Evolutionary conservation across 192 early-diverging fungal genomes (phyloP).

Genomic region (Backusella circina): DNA sequence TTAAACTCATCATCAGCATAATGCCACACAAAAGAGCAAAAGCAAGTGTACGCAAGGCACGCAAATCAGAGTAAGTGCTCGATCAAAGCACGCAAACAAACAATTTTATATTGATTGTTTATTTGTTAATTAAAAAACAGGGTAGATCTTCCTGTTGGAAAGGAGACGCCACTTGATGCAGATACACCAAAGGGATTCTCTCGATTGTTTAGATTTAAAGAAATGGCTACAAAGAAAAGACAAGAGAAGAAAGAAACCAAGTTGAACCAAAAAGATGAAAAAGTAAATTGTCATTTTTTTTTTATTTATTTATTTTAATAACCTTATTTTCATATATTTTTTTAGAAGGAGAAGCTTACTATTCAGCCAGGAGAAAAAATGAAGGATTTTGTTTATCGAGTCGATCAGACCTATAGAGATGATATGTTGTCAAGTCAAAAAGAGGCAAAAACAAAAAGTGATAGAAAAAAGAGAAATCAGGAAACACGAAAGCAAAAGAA

Average conservation of each 20-base stretch:
- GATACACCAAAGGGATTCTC: slow-evolving; percentile 43
- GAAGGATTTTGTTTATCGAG: slow-evolving; percentile 42
- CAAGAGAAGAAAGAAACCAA: slow-evolving; percentile 12
- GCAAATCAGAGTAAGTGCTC: slow-evolving; percentile 13
- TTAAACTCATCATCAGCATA: neutral
- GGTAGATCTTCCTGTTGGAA: slow-evolving; percentile 36
- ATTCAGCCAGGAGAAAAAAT: slow-evolving; percentile 41
- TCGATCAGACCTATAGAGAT: slow-evolving; percentile 39
- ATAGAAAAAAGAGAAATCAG: slow-evolving; percentile 45
- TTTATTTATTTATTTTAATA: neutral
- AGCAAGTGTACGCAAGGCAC: slow-evolving; percentile 23
- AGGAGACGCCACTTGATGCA: slow-evolving; percentile 3
- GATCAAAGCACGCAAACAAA: neutral
- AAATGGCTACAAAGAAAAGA: slow-evolving; percentile 18
- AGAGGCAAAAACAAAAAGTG: slow-evolving; percentile 33
- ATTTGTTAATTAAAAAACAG: slow-evolving; percentile 3
- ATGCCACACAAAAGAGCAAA: slow-evolving; percentile 34
- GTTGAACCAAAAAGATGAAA: slow-evolving; percentile 4
- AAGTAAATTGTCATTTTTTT: neutral
- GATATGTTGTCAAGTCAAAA: slow-evolving; percentile 35
- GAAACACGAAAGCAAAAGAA: slow-evolving; percentile 46
- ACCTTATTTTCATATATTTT: neutral
- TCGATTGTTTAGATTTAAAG: slow-evolving; percentile 39
- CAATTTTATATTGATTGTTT: neutral
- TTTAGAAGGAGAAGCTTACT: slow-evolving; percentile 5